phyloP scores from a whole-genome alignment of 2,329 filamentous ascomycete genomes.

The Chrysoporthe cubensis region DNA sequence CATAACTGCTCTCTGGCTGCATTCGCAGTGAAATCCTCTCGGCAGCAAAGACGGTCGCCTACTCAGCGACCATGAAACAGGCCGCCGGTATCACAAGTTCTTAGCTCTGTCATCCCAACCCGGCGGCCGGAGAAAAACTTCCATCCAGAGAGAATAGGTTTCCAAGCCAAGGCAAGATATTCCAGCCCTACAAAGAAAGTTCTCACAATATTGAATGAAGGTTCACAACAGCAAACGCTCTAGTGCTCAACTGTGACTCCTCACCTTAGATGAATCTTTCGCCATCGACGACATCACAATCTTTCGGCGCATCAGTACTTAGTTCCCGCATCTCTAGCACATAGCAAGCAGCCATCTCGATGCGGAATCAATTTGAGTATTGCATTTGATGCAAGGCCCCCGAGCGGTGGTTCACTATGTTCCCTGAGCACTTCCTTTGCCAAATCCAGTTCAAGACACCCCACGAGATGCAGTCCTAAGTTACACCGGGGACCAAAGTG shows the following conservation, averaged over 20 bases:
- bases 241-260: neutral
- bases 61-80: slow-evolving; percentile 5
- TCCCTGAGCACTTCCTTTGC: slow-evolving; percentile 5
- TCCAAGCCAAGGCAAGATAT: no score
- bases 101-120: neutral
- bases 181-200: neutral
- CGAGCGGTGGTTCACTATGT: slow-evolving; percentile 1
- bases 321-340: neutral
- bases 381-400: slow-evolving; percentile 20
- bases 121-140: no score
- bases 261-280: neutral
- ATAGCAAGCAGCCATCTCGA: neutral
- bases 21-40: neutral
- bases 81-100: neutral
- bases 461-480: slow-evolving; percentile 6
- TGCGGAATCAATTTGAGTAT: slow-evolving; percentile 18
- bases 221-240: neutral
- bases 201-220: neutral
- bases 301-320: neutral
- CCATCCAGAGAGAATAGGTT: neutral
- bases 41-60: neutral
- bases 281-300: neutral
- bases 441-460: slow-evolving; percentile 11
- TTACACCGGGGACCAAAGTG: neutral
- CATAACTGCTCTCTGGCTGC: neutral